A percentile compares a stretch with the other conserved stretches of the same genome.
Evolutionary conservation across 305 asterid species (phyloP).

Genomic region (Solanum chacoense): DNA sequence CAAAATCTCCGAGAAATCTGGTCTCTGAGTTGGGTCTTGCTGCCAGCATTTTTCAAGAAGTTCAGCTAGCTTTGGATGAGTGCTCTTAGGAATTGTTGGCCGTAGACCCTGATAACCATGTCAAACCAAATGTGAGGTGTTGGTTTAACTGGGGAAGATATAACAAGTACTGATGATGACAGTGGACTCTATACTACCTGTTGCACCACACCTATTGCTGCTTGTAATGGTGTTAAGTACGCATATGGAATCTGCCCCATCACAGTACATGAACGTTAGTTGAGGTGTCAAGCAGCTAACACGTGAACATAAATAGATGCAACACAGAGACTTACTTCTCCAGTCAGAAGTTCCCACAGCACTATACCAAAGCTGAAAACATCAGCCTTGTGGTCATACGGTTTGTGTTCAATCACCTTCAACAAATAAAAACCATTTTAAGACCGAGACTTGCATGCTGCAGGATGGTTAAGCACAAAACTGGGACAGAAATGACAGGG

Average conservation of each 20-base stretch:
- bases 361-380: slow-evolving; percentile 22
- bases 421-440: neutral
- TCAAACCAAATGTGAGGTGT: neutral
- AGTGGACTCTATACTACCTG: slow-evolving; percentile 4
- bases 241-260: slow-evolving; percentile 18
- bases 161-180: neutral
- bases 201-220: slow-evolving; percentile 25
- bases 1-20: slow-evolving; percentile 16
- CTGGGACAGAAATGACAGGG: neutral
- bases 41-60: slow-evolving; percentile 19
- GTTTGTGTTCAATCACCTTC: slow-evolving; percentile 27
- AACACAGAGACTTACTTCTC: slow-evolving; percentile 10
- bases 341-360: slow-evolving; percentile 23
- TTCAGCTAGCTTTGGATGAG: slow-evolving; percentile 16
- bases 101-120: slow-evolving; percentile 12
- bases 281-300: neutral
- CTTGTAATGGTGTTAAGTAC: slow-evolving; percentile 20
- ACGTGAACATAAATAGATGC: neutral
- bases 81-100: slow-evolving; percentile 19
- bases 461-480: neutral
- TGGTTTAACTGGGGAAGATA: neutral
- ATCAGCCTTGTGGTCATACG: slow-evolving; percentile 22
- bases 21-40: slow-evolving; percentile 20
- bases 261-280: neutral
- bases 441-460: neutral